Evolutionary conservation across 2,329 filamentous ascomycete species (phyloP).

Genomic region (Ascochyta koolunga): DNA sequence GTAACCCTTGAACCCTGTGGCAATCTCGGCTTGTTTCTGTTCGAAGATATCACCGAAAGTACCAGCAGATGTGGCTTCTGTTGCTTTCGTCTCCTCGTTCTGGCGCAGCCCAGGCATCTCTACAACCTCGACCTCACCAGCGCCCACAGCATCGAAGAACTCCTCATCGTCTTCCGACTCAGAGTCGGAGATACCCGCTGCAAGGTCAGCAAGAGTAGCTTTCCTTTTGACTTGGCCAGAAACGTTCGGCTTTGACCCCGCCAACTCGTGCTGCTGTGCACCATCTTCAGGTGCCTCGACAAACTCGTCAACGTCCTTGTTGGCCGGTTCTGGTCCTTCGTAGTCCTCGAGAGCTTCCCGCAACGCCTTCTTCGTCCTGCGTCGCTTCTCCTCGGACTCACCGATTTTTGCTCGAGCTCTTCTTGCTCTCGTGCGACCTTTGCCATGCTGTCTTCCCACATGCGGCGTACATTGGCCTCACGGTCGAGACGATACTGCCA

Average conservation of each 20-base stretch:
- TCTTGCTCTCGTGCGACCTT: slow-evolving; percentile 95
- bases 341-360: slow-evolving; percentile 77
- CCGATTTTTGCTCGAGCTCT: slow-evolving; percentile 83
- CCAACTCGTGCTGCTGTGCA: slow-evolving; percentile 40
- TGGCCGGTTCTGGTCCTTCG: slow-evolving; percentile 25
- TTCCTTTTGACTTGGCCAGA: slow-evolving; percentile 57
- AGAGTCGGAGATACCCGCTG: slow-evolving; percentile 68
- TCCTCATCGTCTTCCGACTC: slow-evolving; percentile 85
- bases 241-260: slow-evolving; percentile 24
- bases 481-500: slow-evolving; percentile 96
- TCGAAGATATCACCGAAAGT: slow-evolving; percentile 56
- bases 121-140: slow-evolving; percentile 84
- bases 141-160: slow-evolving; percentile 96
- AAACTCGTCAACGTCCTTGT: slow-evolving; percentile 38
- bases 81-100: slow-evolving; percentile 47
- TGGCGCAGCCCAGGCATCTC: slow-evolving; percentile 60
- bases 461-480: slow-evolving; percentile 86
- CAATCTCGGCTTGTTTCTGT: slow-evolving; percentile 67
- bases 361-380: slow-evolving; percentile 85
- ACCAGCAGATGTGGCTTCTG: slow-evolving; percentile 21
- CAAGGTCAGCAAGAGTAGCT: slow-evolving; percentile 71
- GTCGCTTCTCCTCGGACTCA: slow-evolving; percentile 88
- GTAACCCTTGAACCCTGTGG: slow-evolving; percentile 83
- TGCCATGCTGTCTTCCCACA: slow-evolving; percentile 99
- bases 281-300: slow-evolving; percentile 40